Evolutionary conservation across 2,329 filamentous ascomycete species (phyloP).

Genomic region (Ophiocordyceps unilateralis): DNA sequence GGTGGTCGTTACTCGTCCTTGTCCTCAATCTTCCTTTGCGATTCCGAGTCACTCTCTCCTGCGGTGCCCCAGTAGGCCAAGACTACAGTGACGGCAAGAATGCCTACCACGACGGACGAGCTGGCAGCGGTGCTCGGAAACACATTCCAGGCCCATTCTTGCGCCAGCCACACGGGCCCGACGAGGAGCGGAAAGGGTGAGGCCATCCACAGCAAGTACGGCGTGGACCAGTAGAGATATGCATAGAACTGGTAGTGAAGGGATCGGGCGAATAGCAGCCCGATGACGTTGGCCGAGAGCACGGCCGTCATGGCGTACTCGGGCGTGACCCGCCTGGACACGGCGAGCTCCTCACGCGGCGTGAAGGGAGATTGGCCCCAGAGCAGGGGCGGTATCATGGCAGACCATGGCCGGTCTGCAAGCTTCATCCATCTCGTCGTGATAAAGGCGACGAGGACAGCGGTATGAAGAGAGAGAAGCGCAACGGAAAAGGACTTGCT

Average conservation of each 20-base stretch:
- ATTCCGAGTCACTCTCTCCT: not conserved
- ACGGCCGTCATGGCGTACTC: slow-evolving; percentile 62
- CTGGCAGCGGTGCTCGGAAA: slow-evolving; percentile 57
- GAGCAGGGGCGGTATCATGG: slow-evolving; percentile 30
- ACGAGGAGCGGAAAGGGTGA: slow-evolving; percentile 50
- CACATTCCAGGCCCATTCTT: slow-evolving; percentile 90
- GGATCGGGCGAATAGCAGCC: slow-evolving; percentile 70
- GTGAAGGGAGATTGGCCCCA: slow-evolving; percentile 26
- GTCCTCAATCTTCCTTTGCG: slow-evolving; percentile 4
- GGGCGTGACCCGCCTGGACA: slow-evolving; percentile 44
- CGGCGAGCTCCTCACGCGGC: slow-evolving; percentile 34
- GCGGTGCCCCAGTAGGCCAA: slow-evolving; percentile 42
- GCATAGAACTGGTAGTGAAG: slow-evolving; percentile 94
- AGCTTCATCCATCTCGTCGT: slow-evolving; percentile 56
- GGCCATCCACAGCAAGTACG: slow-evolving; percentile 70
- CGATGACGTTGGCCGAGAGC: slow-evolving; percentile 59
- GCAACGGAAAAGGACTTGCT: slow-evolving; percentile 46
- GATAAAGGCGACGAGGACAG: slow-evolving; percentile 50
- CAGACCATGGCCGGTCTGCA: slow-evolving; percentile 36
- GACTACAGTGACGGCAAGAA: slow-evolving; percentile 48
- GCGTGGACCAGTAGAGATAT: slow-evolving; percentile 78
- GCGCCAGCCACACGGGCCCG: slow-evolving; percentile 53
- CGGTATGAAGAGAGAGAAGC: slow-evolving; percentile 48
- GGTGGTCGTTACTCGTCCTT: slow-evolving; percentile 13
- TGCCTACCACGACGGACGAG: slow-evolving; percentile 47